Evolutionary conservation across 129 eudicot species (phyloP), one percentile per base, ranked within the genome.

Genomic region (Tanacetum coccineum): DNA sequence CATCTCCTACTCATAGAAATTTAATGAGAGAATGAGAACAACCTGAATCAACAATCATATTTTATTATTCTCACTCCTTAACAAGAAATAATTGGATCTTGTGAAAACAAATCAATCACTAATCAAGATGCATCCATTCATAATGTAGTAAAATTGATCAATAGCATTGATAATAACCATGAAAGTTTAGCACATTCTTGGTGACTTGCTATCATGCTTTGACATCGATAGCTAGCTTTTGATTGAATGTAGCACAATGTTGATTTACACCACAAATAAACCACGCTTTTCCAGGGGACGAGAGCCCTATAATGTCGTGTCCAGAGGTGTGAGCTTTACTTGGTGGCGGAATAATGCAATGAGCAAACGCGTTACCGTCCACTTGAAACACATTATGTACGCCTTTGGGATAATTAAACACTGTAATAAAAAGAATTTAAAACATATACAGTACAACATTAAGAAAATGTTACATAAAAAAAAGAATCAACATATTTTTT

Each of bases 361-460:
- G 2, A 12, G 22, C 40, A 54, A 50, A 81, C 52, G 67, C 69
- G 30, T 46, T 60, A 6, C 22, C 74, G n/a, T 77, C 53, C 50
- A 77, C 82, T 65, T 50, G 74, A 70, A 72, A 69, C 30, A 81
- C 82, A 18, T 81, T 81, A 42, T 81, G 86, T 2, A 10, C 0
- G 42, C 82, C 82, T 56, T 62, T 44, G 0, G 74, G 67, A 55
- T 81, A 81, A 66, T 73, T 77, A 60, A 81, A 81, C 61, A 78
- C 86, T 81, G 82, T 57, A 28, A 18, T n/a, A n/a, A n/a, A 19
- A 26, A 18, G 10, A 57, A 9, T 2, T 42, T 30, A 39, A 42
- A 56, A 32, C 13, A 11, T 11, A 14, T 52, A 2, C 1, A 39
- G 13, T n/a, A n/a, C n/a, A n/a, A n/a, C 17, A 53, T 19, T 18